phyloP scores from a whole-genome alignment of 179 eudicot species.

The Beta lomatogona region DNA sequence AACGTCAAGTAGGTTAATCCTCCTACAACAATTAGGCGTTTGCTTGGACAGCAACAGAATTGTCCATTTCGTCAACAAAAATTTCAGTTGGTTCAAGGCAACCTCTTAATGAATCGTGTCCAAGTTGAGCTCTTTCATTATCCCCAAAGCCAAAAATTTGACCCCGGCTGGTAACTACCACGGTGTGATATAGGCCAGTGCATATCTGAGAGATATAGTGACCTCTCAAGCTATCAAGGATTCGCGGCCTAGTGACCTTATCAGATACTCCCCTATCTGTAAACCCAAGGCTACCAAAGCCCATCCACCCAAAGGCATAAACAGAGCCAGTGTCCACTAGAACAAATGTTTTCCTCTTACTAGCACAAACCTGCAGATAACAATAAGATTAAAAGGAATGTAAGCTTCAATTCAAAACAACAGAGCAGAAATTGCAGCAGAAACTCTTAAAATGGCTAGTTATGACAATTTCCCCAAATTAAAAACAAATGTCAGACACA shows the following conservation, averaged over 20 bases:
- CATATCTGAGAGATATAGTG: constrained; percentile 86
- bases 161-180: constrained; percentile 68
- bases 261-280: constrained; percentile 75
- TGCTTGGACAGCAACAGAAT: constrained; percentile 21
- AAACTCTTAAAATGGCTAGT: background rate
- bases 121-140: constrained; percentile 94
- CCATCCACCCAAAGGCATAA: constrained; percentile 96
- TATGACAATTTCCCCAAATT: background rate
- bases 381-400: background rate
- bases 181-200: constrained; percentile 93
- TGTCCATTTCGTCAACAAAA: constrained; percentile 38
- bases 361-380: constrained; percentile 80
- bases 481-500: too few species aligned
- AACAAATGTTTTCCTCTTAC: constrained; percentile 92
- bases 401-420: constrained; percentile 3
- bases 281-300: constrained; percentile 94
- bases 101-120: constrained; percentile 67
- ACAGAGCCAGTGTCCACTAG: constrained; percentile 71
- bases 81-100: constrained; percentile 86
- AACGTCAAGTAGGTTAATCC: background rate
- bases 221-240: constrained; percentile 63
- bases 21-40: background rate
- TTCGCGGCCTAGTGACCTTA: constrained; percentile 61
- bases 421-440: background rate
- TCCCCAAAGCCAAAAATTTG: constrained; percentile 91